Evolutionary conservation across 2,329 filamentous ascomycete genomes (phyloP).

Genomic region (Orbilia brochopaga): DNA sequence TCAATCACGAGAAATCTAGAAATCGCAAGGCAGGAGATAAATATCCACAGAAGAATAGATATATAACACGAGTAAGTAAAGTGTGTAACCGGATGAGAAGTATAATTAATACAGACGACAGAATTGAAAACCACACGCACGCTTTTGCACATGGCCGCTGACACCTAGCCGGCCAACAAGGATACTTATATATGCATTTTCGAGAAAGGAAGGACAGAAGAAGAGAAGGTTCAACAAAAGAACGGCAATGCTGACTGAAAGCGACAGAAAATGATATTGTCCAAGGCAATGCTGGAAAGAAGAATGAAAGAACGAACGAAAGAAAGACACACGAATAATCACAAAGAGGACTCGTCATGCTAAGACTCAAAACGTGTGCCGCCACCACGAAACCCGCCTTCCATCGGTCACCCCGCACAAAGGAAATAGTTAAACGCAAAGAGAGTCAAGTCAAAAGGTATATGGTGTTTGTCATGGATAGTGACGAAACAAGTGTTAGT

Average conservation of each 20-base stretch:
- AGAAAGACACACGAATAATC: constrained; percentile 11
- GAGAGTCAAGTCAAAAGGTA: constrained; percentile 7
- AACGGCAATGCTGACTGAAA: too few relatives aligned
- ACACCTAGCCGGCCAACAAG: background rate
- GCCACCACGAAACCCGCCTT: constrained; percentile 1
- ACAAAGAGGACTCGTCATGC: constrained; percentile 29
- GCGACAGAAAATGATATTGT: background rate
- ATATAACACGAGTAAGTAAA: too few relatives aligned
- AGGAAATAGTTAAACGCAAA: constrained; percentile 14
- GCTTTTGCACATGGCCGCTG: too few relatives aligned
- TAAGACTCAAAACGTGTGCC: constrained; percentile 13
- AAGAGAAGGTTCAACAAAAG: too few relatives aligned
- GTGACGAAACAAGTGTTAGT: too few relatives aligned
- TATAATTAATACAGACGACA: constrained; percentile 1
- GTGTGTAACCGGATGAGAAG: background rate
- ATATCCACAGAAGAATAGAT: too few relatives aligned
- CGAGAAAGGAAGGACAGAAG: constrained; percentile 8
- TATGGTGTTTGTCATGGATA: constrained; percentile 11
- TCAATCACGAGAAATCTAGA: too few relatives aligned
- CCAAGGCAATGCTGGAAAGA: background rate
- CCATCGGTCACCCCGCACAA: constrained; percentile 11
- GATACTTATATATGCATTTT: background rate
- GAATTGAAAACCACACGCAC: too few relatives aligned
- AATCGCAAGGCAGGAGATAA: too few relatives aligned
- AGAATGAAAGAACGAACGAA: constrained; percentile 9